Percentiles rank a stretch among this genome's conserved stretches.
These are phyloP conservation scores for Penicillium cataractarum DNA, from an alignment of 495 filamentous ascomycete species.

Conservation along the genomic window DNA sequence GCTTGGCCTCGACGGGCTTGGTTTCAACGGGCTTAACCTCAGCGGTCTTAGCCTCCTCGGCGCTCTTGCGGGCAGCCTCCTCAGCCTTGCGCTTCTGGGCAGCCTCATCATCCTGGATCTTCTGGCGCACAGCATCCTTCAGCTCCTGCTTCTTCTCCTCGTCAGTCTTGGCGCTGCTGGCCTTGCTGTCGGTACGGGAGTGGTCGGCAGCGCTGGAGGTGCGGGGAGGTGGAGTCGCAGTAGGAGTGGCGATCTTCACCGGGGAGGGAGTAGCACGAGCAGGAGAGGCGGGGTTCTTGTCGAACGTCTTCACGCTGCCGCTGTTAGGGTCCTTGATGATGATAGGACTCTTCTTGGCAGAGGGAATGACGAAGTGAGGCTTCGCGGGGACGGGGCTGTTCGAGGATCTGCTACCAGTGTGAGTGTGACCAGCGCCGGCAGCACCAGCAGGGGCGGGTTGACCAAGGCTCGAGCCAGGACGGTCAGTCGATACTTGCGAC, in stretches of 20 bases:
- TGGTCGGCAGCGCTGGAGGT: conserved; percentile 59
- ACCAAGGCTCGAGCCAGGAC: conserved; percentile 77
- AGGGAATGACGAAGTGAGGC: conserved; percentile 56
- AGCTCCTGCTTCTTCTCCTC: conserved; percentile 73
- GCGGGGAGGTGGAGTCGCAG: conserved; percentile 62
- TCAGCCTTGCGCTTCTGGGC: conserved; percentile 55
- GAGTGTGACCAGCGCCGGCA: conserved; percentile 60
- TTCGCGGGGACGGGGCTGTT: conserved; percentile 56
- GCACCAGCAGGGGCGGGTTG: conserved; percentile 64
- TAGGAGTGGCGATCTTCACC: conserved; percentile 66
- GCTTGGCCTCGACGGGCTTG: conserved; percentile 40
- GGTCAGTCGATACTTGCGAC: conserved; percentile 78
- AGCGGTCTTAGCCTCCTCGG: conserved; percentile 50
- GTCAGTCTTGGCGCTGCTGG: conserved; percentile 55
- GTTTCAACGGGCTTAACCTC: conserved; percentile 15
- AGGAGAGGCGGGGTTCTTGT: conserved; percentile 59
- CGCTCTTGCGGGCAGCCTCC: conserved; percentile 52
- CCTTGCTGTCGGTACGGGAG: conserved; percentile 60
- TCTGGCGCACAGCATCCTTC: conserved; percentile 66
- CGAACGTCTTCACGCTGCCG: conserved; percentile 63
- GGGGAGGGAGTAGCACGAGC: conserved; percentile 59
- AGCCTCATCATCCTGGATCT: conserved; percentile 59
- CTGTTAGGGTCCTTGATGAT: conserved; percentile 79
- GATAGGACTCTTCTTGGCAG: conserved; percentile 67
- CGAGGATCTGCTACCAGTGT: conserved; percentile 58